phyloP scores from a whole-genome alignment of 148 eudicot genomes.

The Selenicereus undatus region DNA sequence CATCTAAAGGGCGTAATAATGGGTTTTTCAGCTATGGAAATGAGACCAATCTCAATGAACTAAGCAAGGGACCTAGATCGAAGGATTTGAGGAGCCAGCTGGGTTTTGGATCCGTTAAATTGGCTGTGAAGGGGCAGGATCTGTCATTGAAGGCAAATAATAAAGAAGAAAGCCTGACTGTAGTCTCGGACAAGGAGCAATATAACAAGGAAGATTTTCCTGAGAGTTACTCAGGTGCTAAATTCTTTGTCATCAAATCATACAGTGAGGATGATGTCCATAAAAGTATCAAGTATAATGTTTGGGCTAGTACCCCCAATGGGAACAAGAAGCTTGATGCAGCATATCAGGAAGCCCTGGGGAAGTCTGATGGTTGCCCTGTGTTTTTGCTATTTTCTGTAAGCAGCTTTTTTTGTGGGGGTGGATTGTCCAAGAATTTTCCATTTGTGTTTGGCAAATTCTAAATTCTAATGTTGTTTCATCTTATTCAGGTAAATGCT shows the following conservation, averaged over 20 bases:
- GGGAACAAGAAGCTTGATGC: constrained; percentile 52
- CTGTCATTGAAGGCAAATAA: constrained; percentile 26
- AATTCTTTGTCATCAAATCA: constrained; percentile 46
- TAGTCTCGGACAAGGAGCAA: constrained; percentile 33
- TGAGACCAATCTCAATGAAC: constrained; percentile 39
- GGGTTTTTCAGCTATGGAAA: constrained; percentile 32
- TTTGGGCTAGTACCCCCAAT: constrained; percentile 52
- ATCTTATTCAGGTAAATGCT: constrained; percentile 37
- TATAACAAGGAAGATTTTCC: constrained; percentile 44
- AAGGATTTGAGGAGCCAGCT: constrained; percentile 28
- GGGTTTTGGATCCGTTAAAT: constrained; percentile 35
- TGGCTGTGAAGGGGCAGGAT: constrained; percentile 50
- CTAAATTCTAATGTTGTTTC: background rate
- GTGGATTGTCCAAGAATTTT: background rate
- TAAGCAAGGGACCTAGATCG: constrained; percentile 52
- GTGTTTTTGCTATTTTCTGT: constrained; percentile 49
- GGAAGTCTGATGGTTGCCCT: constrained; percentile 40
- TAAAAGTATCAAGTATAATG: constrained; percentile 48
- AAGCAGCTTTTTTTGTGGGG: constrained; percentile 4
- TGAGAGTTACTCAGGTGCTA: constrained; percentile 39
- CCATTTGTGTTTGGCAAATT: background rate
- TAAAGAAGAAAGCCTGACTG: constrained; percentile 28
- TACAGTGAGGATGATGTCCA: constrained; percentile 56
- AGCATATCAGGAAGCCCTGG: constrained; percentile 48
- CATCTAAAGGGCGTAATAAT: constrained; percentile 35